Evolutionary conservation across 2,329 filamentous ascomycete genomes (phyloP), one percentile per base, ranked within the genome.

Genomic region (Sclerotinia minor): DNA sequence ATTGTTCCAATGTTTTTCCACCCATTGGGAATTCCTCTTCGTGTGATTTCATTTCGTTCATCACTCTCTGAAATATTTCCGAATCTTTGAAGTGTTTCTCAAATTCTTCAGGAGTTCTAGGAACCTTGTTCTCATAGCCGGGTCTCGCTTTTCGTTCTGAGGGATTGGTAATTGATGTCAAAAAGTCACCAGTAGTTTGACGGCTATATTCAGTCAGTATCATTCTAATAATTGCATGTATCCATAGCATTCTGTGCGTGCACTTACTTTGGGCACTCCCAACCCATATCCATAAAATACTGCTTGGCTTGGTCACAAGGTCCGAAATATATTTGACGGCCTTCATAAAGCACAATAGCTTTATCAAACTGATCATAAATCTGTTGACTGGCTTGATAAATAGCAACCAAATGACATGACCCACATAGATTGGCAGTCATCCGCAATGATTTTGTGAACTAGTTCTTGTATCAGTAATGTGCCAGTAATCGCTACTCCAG

Each of bases 301-400:
- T 83, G 78, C 75, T 86, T 90, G 1, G 91, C 91, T 1, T 85
- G 79, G 1, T 85, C 83, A 0, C 85, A 83, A 0, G 82, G 83
- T 0, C 91, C 91, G 72, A 88, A 94, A 79, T 87, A 94, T n/a
- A 92, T 86, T 72, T 91, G 89, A 66, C 87, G 84, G 1, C 91
- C 91, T 53, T 84, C 83, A 74, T 90, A 88, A 2, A 91, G 83
- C 2, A 92, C 80, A 6, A 90, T 78, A 0, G 87, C 89, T 75
- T 91, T 91, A 77, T 91, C 89, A 71, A 91, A 89, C 2, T 87
- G 78, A 47, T 91, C 87, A 75, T 91, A 91, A 45, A 89, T 89
- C 53, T 85, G 81, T 74, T 91, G 87, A 26, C 86, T 86, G 6
- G 91, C 89, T 75, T 93, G 90, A 70, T 92, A 92, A 7, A 92